Percentiles rank a stretch among this genome's conserved stretches.
Conservation (phyloP, 1,139 yeast genomes). For the Candida sanyaensis region DNA sequence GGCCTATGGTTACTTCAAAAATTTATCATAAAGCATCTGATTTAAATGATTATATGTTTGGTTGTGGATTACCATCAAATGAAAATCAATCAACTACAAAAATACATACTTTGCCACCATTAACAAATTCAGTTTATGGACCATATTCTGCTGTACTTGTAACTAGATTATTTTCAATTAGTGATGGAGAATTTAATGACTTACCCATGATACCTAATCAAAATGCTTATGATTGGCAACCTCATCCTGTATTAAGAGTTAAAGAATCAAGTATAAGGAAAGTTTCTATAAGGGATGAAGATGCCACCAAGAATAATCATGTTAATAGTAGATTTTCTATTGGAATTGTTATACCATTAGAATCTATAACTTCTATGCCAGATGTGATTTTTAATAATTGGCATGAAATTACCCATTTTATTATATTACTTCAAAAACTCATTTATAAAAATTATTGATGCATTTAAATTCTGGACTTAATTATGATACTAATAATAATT, state of each 20-base stretch:
- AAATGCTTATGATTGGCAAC: conserved; percentile 27
- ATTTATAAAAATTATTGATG: conserved; percentile 37
- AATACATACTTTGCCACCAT: conserved; percentile 47
- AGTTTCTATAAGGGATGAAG: conserved; percentile 11
- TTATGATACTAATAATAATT: conserved; percentile 12
- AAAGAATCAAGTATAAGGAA: conserved; percentile 20
- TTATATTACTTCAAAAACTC: conserved; percentile 39
- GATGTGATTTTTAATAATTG: conserved; percentile 51
- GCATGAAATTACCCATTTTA: conserved; percentile 46
- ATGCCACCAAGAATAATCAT: conserved; percentile 9
- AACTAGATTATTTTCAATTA: conserved; percentile 47
- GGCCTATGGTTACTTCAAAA: conserved; percentile 22
- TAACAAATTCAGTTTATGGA: conserved; percentile 32
- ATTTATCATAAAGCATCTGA: conserved; percentile 45
- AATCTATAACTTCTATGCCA: conserved; percentile 29
- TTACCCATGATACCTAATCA: conserved; percentile 7
- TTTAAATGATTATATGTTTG: conserved; percentile 55
- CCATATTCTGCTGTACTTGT: conserved; percentile 40
- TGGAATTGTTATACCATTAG: conserved; percentile 51
- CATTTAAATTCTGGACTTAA: conserved; percentile 19
- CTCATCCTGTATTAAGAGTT: conserved; percentile 34
- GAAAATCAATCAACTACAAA: conserved; percentile 49
- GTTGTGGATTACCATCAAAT: conserved; percentile 55
- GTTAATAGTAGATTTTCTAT: conserved; percentile 46
- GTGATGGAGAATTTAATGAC: conserved; percentile 26